These are phyloP conservation scores for Wickerhamiella azymoides DNA, from an alignment of 805 yeast genomes.

Conservation along the genomic window DNA sequence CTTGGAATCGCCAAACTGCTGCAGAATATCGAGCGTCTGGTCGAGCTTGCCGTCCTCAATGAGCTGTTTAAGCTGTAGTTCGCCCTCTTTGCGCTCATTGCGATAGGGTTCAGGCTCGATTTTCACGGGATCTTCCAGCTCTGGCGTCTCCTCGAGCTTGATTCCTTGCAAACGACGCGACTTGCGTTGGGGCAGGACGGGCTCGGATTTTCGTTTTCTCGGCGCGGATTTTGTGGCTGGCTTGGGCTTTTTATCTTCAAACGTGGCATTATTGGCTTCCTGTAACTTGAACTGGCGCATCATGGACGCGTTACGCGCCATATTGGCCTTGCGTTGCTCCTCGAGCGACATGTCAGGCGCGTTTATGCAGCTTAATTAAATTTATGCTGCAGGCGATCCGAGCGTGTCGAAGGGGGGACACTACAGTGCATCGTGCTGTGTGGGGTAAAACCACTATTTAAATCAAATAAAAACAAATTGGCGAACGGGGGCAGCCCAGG, in stretches of 20 bases:
- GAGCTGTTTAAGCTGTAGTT: slow-evolving; percentile 21
- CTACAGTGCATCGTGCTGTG: no score
- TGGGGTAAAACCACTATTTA: no score
- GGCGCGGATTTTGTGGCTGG: slow-evolving; percentile 10
- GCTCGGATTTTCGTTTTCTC: slow-evolving; percentile 14
- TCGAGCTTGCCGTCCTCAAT: slow-evolving; percentile 28
- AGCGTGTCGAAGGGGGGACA: no score
- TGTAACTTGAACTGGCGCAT: slow-evolving; percentile 58
- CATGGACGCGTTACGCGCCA: slow-evolving; percentile 67
- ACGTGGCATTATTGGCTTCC: slow-evolving; percentile 39
- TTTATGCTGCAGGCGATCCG: no score
- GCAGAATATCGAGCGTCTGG: slow-evolving; percentile 23
- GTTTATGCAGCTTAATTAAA: background rate
- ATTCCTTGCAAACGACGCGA: slow-evolving; percentile 72
- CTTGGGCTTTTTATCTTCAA: slow-evolving; percentile 21
- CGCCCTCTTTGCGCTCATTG: slow-evolving; percentile 37
- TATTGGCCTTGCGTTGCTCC: slow-evolving; percentile 31
- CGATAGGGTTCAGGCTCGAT: slow-evolving; percentile 29
- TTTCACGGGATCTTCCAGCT: slow-evolving; percentile 17
- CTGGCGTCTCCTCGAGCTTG: slow-evolving; percentile 27
- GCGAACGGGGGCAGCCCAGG: slow-evolving; percentile 5
- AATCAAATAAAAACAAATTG: no score
- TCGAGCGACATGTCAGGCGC: slow-evolving; percentile 15
- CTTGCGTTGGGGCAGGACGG: slow-evolving; percentile 46
- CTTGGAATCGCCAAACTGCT: slow-evolving; percentile 18